Evolutionary conservation across 2,329 filamentous ascomycete genomes (phyloP), one percentile per base, ranked within the genome.

Genomic region (Pseudocercospora macadamiae): DNA sequence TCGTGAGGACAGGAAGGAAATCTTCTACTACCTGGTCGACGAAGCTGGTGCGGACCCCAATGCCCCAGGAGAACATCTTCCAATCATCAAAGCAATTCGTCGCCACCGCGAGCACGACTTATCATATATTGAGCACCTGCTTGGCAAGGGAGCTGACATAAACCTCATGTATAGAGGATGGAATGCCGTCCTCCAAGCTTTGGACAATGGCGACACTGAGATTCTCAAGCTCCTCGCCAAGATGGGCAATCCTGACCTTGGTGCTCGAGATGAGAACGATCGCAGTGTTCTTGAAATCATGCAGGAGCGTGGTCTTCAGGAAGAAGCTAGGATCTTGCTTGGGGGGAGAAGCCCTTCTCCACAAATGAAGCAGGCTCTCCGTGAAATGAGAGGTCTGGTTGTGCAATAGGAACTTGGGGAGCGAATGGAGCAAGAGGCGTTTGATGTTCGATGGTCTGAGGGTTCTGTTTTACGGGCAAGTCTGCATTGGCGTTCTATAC

Each of bases 21-120:
- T 89, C 56, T 84, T 88, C 37, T 72, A 71, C 3, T 89, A 79
- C 74, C 79, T 89, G 8, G 77, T 89, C 57, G 79, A 83, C 49
- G 53, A 60, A 36, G 86, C 81, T 1, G 81, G 81, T 7, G 87
- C 86, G 0, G 85, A 89, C 66, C 80, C 85, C 44, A 89, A 89
- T 69, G 78, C 83, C 0, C 86, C 87, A 0, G 87, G 87, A 18
- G 87, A 90, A 76, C 87, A 90, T 71, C 75, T 90, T 9, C 87
- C 87, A 6, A 81, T 90, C 54, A 86, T 90, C 71, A 90, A 89
- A 73, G 85, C 87, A 1, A 79, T 90, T 44, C 82, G 87, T 3
- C 78, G 85, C 19, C 82, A 82, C 66, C 77, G 81, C 54, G 78
- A 79, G 7, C 77, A 80, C 30, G 82, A 88, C 64, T 80, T 82